Percentiles rank a stretch among this genome's conserved stretches.
Conservation (phyloP, 2,329 filamentous ascomycete genomes). For the Ilyonectria destructans region DNA sequence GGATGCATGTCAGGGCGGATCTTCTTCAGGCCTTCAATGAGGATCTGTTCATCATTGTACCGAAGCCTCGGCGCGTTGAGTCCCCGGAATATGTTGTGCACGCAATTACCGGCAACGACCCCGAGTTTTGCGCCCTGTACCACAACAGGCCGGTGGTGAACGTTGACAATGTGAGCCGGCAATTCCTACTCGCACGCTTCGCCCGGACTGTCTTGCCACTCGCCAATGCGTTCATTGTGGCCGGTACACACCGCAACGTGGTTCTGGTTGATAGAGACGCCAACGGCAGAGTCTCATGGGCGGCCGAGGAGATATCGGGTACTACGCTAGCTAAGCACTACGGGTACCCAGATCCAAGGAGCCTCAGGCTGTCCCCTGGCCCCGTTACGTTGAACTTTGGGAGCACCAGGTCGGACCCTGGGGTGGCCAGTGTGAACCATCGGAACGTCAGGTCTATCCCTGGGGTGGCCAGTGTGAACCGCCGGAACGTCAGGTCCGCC, state of each 20-base stretch:
- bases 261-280: background rate
- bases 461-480: no score
- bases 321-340: background rate
- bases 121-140: constrained; percentile 38
- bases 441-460: no score
- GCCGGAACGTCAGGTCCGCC: no score
- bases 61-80: constrained; percentile 14
- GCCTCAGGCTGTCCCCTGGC: no score
- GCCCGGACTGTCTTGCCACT: constrained; percentile 38
- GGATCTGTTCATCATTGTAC: constrained; percentile 40
- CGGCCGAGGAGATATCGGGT: background rate
- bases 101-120: constrained; percentile 28
- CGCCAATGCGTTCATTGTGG: constrained; percentile 31
- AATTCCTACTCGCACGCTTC: constrained; percentile 36
- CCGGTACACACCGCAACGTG: background rate
- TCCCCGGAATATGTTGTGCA: constrained; percentile 33
- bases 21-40: constrained; percentile 14
- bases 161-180: constrained; percentile 26
- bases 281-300: background rate
- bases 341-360: background rate
- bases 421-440: no score
- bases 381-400: no score
- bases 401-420: no score
- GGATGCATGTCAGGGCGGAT: background rate
- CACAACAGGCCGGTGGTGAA: constrained; percentile 35